phyloP scores from a whole-genome alignment of 2,329 filamentous ascomycete species.

The Sporothrix sp. region DNA sequence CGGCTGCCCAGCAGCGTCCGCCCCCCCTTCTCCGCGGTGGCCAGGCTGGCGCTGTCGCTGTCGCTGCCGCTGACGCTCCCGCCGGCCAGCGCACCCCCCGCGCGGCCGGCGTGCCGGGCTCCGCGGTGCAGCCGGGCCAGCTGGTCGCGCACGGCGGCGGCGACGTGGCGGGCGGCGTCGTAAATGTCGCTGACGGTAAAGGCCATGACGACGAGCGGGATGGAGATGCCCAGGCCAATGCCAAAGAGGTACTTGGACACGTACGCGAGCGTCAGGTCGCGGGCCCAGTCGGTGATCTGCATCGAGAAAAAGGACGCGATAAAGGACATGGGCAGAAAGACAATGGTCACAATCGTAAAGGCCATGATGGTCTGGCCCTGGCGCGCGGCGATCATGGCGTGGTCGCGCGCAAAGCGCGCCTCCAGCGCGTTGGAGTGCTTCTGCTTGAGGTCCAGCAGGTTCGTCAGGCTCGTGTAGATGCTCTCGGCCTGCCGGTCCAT shows the following conservation, averaged over 20 bases:
- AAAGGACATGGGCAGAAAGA: slow-evolving; percentile 36
- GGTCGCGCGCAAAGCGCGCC: slow-evolving; percentile 50
- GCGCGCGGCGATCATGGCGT: slow-evolving; percentile 49
- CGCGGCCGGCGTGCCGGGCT: neutral
- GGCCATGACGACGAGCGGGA: slow-evolving; percentile 29
- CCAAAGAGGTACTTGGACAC: slow-evolving; percentile 26
- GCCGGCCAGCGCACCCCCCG: neutral
- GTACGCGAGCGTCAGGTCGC: slow-evolving; percentile 21
- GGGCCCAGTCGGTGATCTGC: slow-evolving; percentile 37
- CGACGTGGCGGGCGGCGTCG: slow-evolving; percentile 13
- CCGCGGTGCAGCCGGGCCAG: neutral
- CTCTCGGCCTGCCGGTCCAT: slow-evolving; percentile 54
- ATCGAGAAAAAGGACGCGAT: slow-evolving; percentile 36
- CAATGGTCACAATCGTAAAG: slow-evolving; percentile 36
- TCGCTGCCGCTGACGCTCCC: neutral
- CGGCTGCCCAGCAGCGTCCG: neutral
- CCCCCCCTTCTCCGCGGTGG: neutral
- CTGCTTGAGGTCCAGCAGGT: slow-evolving; percentile 58
- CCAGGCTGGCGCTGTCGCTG: slow-evolving; percentile 3
- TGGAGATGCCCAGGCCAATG: slow-evolving; percentile 31
- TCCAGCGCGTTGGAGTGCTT: slow-evolving; percentile 61
- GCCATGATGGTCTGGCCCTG: slow-evolving; percentile 36
- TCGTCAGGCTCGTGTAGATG: slow-evolving; percentile 50
- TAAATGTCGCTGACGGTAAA: slow-evolving; percentile 29
- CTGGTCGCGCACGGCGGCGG: neutral